A percentile compares a stretch with the other conserved stretches of the same genome.
Evolutionary conservation across 2,329 filamentous ascomycete species (phyloP).

Genomic region (Didymella lethalis): DNA sequence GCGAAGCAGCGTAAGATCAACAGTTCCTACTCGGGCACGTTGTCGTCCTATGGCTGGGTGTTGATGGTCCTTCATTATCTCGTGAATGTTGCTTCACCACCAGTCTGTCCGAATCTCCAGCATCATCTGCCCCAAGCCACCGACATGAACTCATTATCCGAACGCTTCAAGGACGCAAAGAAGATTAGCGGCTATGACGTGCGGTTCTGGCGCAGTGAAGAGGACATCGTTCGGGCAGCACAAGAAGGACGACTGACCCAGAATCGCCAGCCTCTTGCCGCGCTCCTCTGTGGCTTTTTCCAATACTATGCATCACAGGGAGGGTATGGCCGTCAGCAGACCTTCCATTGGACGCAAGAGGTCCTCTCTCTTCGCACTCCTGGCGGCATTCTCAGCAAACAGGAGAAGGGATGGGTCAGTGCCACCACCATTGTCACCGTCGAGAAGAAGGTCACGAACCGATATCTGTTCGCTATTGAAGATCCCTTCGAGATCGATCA

Average conservation of each 20-base stretch:
- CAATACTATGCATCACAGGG: slow-evolving; percentile 75
- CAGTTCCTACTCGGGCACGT: slow-evolving; percentile 81
- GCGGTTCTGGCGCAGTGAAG: slow-evolving; percentile 79
- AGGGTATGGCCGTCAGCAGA: slow-evolving; percentile 52
- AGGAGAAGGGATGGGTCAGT: slow-evolving; percentile 85
- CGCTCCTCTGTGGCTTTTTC: slow-evolving; percentile 83
- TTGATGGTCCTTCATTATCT: slow-evolving; percentile 92
- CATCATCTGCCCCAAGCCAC: slow-evolving; percentile 51
- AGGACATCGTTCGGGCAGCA: slow-evolving; percentile 70
- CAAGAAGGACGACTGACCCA: slow-evolving; percentile 66
- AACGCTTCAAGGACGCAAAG: slow-evolving; percentile 51
- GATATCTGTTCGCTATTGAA: slow-evolving; percentile 88
- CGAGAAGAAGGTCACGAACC: slow-evolving; percentile 74
- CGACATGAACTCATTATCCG: slow-evolving; percentile 35
- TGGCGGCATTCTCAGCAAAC: slow-evolving; percentile 75
- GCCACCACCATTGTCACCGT: slow-evolving; percentile 73
- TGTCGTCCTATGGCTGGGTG: slow-evolving; percentile 91
- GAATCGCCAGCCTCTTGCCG: slow-evolving; percentile 74
- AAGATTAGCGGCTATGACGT: slow-evolving; percentile 72
- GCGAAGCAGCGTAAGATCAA: slow-evolving; percentile 87
- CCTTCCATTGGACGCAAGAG: slow-evolving; percentile 82
- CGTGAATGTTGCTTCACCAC: slow-evolving; percentile 80
- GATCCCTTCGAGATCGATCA: slow-evolving; percentile 90
- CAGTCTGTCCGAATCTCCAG: slow-evolving; percentile 86
- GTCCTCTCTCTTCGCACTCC: slow-evolving; percentile 78